Conservation (phyloP, 768 basidiomycete species). For the Psilocybe subaeruginosa region DNA sequence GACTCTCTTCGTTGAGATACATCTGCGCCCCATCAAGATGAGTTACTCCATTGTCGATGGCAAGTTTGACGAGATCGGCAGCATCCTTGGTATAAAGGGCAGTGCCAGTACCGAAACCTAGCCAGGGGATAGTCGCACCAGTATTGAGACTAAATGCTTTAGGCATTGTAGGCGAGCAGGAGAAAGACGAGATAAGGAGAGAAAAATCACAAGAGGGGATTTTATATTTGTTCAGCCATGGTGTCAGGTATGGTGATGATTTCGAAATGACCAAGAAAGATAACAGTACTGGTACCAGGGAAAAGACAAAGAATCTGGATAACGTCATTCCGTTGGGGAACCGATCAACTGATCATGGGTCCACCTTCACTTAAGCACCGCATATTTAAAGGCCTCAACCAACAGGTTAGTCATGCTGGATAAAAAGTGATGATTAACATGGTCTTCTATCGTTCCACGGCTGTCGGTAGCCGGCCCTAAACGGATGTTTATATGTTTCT, state of each 20-base stretch:
- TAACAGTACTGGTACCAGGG: not conserved
- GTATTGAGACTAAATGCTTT: slow-evolving; percentile 54
- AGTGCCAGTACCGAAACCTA: slow-evolving; percentile 67
- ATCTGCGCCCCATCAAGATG: slow-evolving; percentile 69
- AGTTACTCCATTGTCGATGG: slow-evolving; percentile 58
- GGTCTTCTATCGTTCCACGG: not conserved
- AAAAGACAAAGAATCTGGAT: not conserved
- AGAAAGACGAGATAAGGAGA: slow-evolving; percentile 17
- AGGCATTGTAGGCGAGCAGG: slow-evolving; percentile 20
- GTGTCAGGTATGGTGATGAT: not conserved
- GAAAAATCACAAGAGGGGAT: slow-evolving; percentile 7
- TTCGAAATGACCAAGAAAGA: not conserved
- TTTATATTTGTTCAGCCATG: slow-evolving; percentile 11
- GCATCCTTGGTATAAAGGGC: slow-evolving; percentile 51
- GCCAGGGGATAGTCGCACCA: slow-evolving; percentile 53
- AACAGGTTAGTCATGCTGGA: not conserved
- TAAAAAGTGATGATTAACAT: not conserved
- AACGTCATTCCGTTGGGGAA: not conserved
- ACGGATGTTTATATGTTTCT: slow-evolving; percentile 20
- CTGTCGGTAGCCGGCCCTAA: slow-evolving; percentile 49
- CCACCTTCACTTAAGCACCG: too few relatives aligned
- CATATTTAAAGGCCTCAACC: not conserved
- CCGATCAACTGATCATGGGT: too few relatives aligned
- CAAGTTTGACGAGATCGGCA: slow-evolving; percentile 38
- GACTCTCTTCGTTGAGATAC: slow-evolving; percentile 57